These are phyloP conservation scores for Enterocytospora artemiae DNA, from an alignment of 371 early-diverging fungal genomes.

Conservation along the genomic window DNA sequence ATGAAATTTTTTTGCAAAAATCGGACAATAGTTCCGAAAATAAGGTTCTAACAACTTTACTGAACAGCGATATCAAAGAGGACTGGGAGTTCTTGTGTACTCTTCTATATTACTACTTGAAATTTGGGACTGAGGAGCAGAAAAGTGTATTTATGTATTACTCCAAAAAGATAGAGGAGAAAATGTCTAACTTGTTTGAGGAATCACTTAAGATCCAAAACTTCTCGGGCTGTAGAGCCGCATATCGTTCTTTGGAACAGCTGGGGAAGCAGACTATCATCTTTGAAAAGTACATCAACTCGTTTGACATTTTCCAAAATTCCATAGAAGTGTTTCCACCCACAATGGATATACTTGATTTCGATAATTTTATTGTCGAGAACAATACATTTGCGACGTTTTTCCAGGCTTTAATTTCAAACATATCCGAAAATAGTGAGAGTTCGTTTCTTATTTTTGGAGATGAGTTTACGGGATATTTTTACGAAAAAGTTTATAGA, in stretches of 20 bases:
- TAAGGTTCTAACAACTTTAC: slow-evolving; percentile 23
- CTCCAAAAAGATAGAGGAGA: slow-evolving; percentile 37
- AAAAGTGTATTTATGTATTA: slow-evolving; percentile 15
- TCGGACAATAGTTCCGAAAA: too few relatives aligned
- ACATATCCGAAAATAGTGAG: slow-evolving; percentile 13
- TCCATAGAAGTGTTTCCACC: slow-evolving; percentile 11
- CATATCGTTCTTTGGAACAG: slow-evolving; percentile 11
- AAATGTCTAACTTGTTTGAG: slow-evolving; percentile 31
- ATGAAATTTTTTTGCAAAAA: too few relatives aligned
- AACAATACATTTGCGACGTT: slow-evolving; percentile 28
- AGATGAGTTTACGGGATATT: slow-evolving; percentile 17
- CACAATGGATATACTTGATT: slow-evolving; percentile 10
- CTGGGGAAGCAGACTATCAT: slow-evolving; percentile 26
- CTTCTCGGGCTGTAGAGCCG: slow-evolving; percentile 13
- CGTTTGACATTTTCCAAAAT: slow-evolving; percentile 18
- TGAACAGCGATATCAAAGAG: slow-evolving; percentile 28
- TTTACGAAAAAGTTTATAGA: slow-evolving; percentile 35
- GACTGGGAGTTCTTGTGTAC: slow-evolving; percentile 40
- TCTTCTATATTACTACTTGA: slow-evolving; percentile 11
- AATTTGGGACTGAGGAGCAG: background rate
- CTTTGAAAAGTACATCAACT: slow-evolving; percentile 25
- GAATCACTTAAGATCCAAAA: slow-evolving; percentile 15
- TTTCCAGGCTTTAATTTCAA: slow-evolving; percentile 20
- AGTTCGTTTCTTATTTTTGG: slow-evolving; percentile 21
- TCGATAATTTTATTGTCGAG: slow-evolving; percentile 19